Conservation (phyloP, 257 asterid genomes). For the Solanum pinnatisectum region DNA sequence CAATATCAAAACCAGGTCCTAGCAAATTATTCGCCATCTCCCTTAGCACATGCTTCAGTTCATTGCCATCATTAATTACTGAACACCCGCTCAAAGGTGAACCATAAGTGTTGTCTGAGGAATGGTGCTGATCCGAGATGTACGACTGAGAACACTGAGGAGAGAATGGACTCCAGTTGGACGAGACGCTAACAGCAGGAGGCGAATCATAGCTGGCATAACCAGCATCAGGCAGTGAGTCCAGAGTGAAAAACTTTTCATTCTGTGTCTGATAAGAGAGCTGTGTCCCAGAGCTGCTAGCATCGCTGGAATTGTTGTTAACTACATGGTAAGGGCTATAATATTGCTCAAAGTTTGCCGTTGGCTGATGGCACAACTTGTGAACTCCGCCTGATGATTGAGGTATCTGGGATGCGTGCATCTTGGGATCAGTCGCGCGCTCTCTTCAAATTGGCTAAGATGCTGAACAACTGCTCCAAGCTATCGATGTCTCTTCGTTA, state of each 20-base stretch:
- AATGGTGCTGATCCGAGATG: conserved; percentile 43
- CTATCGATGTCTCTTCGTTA: background rate
- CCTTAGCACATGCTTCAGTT: conserved; percentile 50
- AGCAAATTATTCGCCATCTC: conserved; percentile 55
- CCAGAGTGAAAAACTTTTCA: conserved; percentile 69
- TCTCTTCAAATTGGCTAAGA: background rate
- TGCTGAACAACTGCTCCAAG: background rate
- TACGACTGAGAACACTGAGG: conserved; percentile 73
- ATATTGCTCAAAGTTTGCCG: conserved; percentile 35
- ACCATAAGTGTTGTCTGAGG: conserved; percentile 50
- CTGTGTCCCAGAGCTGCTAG: conserved; percentile 43
- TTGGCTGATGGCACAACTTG: conserved; percentile 35
- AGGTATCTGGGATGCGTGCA: conserved; percentile 62
- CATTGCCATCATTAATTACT: conserved; percentile 57
- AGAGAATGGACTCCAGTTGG: conserved; percentile 66
- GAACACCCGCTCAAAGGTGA: conserved; percentile 95
- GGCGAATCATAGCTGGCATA: conserved; percentile 42
- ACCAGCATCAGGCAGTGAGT: conserved; percentile 59
- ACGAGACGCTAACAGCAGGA: conserved; percentile 48
- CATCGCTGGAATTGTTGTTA: conserved; percentile 32
- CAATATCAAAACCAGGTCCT: conserved; percentile 68
- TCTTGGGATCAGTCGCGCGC: conserved; percentile 12
- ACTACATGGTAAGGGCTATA: conserved; percentile 35
- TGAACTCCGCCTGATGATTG: conserved; percentile 35
- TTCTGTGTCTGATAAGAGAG: conserved; percentile 36